Evolutionary conservation across 1,284 basidiomycete genomes (phyloP).

Genomic region (Apiotrichum mycotoxinovorans): DNA sequence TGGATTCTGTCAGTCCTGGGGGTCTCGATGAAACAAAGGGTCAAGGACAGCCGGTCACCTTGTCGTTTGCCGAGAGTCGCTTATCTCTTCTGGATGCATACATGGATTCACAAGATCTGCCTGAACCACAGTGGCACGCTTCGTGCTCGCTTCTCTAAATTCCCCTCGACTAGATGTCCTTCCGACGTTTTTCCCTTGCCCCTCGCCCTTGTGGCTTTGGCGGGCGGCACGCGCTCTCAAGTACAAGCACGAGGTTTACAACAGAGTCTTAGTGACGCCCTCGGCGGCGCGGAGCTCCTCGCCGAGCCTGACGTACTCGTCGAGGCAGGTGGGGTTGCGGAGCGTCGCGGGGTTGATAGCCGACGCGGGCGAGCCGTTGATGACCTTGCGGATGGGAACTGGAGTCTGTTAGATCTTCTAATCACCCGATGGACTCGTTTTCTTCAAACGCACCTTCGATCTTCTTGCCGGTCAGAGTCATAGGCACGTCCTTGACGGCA

Average conservation of each 20-base stretch:
- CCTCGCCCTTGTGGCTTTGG: too few species aligned
- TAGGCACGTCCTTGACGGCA: constrained; percentile 68
- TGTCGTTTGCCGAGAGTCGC: too few species aligned
- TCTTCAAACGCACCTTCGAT: constrained; percentile 58
- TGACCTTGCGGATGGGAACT: constrained; percentile 55
- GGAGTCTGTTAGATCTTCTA: constrained; percentile 1
- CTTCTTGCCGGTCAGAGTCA: constrained; percentile 80
- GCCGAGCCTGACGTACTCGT: constrained; percentile 62
- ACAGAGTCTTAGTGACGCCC: constrained; percentile 15
- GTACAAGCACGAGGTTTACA: neutral
- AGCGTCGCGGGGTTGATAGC: constrained; percentile 73
- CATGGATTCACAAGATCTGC: too few species aligned
- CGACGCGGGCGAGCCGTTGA: constrained; percentile 70
- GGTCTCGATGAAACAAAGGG: too few species aligned
- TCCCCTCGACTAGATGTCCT: constrained; percentile 19
- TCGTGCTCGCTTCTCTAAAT: neutral
- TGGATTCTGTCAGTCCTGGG: too few species aligned
- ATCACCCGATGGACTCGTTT: neutral
- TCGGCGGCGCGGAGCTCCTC: constrained; percentile 53
- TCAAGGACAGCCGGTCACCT: too few species aligned
- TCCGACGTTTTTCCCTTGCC: too few species aligned
- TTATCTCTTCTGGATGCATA: too few species aligned
- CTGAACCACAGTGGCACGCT: too few species aligned
- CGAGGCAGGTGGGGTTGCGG: constrained; percentile 69
- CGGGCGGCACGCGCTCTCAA: too few species aligned